Conservation (phyloP, 2,329 filamentous ascomycete genomes). For the Sordariomycetes sp. region DNA sequence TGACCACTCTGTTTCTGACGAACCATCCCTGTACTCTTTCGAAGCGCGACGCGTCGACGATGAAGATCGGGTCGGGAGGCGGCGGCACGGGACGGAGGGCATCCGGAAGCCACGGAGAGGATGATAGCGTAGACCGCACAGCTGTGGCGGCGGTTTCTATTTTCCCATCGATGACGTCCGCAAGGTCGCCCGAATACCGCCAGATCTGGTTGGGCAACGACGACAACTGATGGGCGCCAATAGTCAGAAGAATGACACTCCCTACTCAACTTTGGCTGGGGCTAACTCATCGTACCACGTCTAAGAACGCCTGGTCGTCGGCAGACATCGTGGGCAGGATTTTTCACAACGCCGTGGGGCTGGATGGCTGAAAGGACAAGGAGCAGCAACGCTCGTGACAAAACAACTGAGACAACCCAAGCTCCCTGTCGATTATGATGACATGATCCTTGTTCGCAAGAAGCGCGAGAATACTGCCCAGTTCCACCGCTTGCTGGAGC, state of each 20-base stretch:
- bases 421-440: not conserved
- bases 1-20: constrained; percentile 59
- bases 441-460: not conserved
- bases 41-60: constrained; percentile 22
- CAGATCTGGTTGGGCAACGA: constrained; percentile 52
- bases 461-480: not conserved
- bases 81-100: constrained; percentile 47
- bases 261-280: not conserved
- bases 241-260: not conserved
- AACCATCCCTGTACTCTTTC: constrained; percentile 63
- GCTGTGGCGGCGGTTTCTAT: constrained; percentile 65
- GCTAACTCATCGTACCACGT: constrained; percentile 49
- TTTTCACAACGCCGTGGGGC: not conserved
- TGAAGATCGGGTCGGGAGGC: constrained; percentile 23
- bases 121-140: constrained; percentile 58
- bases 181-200: constrained; percentile 60
- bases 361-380: not conserved
- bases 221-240: constrained; percentile 29
- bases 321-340: constrained; percentile 51
- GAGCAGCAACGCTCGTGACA: not conserved
- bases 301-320: constrained; percentile 69
- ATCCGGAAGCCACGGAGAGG: constrained; percentile 63
- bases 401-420: not conserved
- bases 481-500: not conserved
- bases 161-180: constrained; percentile 70